Base-by-base conservation (phyloP, 257 asterid species). In the Gentiana straminea region DNA sequence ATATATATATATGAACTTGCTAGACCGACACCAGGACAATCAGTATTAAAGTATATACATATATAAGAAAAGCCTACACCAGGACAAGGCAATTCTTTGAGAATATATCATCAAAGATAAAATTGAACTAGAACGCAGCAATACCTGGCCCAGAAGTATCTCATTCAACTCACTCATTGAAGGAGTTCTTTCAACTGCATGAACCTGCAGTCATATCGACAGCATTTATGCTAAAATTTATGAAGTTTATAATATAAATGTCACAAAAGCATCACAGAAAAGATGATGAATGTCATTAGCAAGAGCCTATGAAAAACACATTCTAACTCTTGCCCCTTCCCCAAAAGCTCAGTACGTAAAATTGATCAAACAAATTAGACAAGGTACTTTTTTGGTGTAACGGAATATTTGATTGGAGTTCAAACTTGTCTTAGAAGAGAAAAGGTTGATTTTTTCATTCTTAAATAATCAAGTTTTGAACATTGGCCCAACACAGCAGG, bases 131-230 rank as follows among this genome's bases (percentile, higher is more conserved):
- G 9, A 5, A 34, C 63, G 59, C 53, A 73, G 52, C 63, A 73
- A 10, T 81, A 92, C 99, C 90, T 92, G 99, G 55, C 99, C 99
- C 41, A 92, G 79, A 61, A 92, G 87, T 63, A 92, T 81, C 82
- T 92, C 97, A 34, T 82, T 92, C 84, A 92, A 74, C 78, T 92
- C 99, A 62, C 99, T 92, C 99, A 92, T 86, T 45, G 99, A 92
- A 60, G 96, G 97, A 68, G 99, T 88, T 82, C 84, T 89, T 77
- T 92, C 99, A 65, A 84, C 79, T 58, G 94, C 94, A 77, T 84
- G 87, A 66, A 92, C 95, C 99, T 92, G 82, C 52, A 76, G 59
- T 39, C 43, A 66, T 32, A 59, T 58, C 71, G 60, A 64, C 64
- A 50, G 48, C 34, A 38, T 61, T 67, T 41, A 66, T 55, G 62